Evolutionary conservation across 1,284 basidiomycete genomes (phyloP).

Genomic region (Ceratobasidium papillatum): DNA sequence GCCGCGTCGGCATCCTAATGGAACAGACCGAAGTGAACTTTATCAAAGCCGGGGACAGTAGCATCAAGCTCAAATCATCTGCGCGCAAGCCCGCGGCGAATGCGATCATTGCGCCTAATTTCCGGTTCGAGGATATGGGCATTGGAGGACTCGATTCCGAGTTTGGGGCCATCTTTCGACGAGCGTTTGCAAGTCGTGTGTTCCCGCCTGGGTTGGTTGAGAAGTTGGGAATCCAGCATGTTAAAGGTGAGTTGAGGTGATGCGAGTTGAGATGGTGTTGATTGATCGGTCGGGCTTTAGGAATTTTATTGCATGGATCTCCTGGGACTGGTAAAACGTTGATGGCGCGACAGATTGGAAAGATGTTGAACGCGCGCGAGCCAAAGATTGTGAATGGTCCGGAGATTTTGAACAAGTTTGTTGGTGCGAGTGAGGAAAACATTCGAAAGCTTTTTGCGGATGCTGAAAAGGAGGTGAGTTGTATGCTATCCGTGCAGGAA

Average conservation of each 20-base stretch:
- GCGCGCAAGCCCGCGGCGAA: slow-evolving; percentile 94
- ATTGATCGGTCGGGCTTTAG: slow-evolving; percentile 52
- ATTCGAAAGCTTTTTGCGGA: slow-evolving; percentile 97
- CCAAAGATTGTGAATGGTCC: slow-evolving; percentile 99
- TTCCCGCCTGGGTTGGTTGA: slow-evolving; percentile 97
- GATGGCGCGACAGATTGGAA: slow-evolving; percentile 98
- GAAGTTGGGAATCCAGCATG: slow-evolving; percentile 98
- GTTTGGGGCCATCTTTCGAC: slow-evolving; percentile 96
- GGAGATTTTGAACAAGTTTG: slow-evolving; percentile 97
- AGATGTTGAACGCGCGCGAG: slow-evolving; percentile 98
- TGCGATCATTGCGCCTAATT: slow-evolving; percentile 96
- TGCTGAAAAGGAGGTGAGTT: slow-evolving; percentile 89
- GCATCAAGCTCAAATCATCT: slow-evolving; percentile 92
- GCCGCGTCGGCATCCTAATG: slow-evolving; percentile 80
- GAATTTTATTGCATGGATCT: slow-evolving; percentile 94
- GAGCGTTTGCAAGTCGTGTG: slow-evolving; percentile 97
- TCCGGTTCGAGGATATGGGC: slow-evolving; percentile 99
- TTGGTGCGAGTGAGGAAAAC: slow-evolving; percentile 99
- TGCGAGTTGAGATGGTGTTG: not conserved
- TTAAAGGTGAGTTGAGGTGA: slow-evolving; percentile 75
- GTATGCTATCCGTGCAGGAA: slow-evolving; percentile 43
- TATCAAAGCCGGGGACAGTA: slow-evolving; percentile 81
- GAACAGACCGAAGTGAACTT: slow-evolving; percentile 91
- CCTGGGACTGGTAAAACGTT: slow-evolving; percentile 99
- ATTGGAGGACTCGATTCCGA: slow-evolving; percentile 97